Evolutionary conservation across 1,139 yeast species (phyloP).

Genomic region (Spencermartinsiella ligniputridi): DNA sequence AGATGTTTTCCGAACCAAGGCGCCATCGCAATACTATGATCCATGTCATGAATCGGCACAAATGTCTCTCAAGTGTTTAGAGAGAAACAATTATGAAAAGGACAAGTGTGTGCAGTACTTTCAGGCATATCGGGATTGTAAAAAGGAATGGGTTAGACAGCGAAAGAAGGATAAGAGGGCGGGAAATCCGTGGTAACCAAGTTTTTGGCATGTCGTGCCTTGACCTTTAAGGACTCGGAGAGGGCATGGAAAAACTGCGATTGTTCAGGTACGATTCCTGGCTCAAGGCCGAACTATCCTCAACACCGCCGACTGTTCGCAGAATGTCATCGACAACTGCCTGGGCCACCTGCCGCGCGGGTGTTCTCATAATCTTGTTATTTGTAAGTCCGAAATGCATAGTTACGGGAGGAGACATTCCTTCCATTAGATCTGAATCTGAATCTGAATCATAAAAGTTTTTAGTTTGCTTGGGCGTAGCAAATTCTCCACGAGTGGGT

Average conservation of each 20-base stretch:
- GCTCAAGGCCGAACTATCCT: constrained; percentile 14
- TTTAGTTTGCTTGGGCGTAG: constrained; percentile 4
- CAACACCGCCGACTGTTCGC: constrained; percentile 12
- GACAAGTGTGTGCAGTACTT: constrained; percentile 79
- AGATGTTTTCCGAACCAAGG: constrained; percentile 59
- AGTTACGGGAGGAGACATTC: constrained; percentile 30
- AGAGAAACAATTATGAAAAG: constrained; percentile 68
- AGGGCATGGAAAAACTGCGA: constrained; percentile 5
- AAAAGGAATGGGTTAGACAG: constrained; percentile 61
- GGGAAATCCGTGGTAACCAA: constrained; percentile 27
- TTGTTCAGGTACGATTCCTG: constrained; percentile 11
- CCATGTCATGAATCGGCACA: constrained; percentile 89
- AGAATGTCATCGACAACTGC: constrained; percentile 24
- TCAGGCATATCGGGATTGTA: constrained; percentile 89
- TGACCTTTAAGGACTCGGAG: background rate
- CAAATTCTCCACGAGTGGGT: constrained; percentile 1
- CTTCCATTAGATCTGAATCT: constrained; percentile 21
- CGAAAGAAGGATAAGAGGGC: constrained; percentile 36
- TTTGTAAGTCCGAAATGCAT: constrained; percentile 21
- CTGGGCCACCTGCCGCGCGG: constrained; percentile 27
- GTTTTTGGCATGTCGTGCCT: background rate
- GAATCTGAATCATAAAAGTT: constrained; percentile 23
- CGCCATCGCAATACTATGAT: constrained; percentile 80
- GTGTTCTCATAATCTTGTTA: constrained; percentile 22
- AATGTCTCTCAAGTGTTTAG: constrained; percentile 81